Conservation (phyloP, 176 grass and related monocot species). For the Triticum turgidum region DNA sequence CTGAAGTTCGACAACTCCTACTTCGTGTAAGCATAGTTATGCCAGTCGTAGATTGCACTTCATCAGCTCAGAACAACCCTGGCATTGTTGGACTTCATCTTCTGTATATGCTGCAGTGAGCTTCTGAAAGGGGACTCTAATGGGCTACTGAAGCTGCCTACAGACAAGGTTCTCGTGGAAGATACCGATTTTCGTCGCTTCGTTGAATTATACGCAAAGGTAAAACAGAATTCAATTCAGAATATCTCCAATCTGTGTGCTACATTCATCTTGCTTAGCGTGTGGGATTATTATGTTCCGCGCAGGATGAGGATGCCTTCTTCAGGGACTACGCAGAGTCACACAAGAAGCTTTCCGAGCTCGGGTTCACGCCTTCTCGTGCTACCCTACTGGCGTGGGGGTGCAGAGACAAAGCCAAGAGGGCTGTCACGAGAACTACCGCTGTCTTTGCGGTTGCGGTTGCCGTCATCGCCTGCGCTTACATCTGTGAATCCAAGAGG, state of each 20-base stretch:
- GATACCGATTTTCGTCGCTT: slow-evolving; percentile 41
- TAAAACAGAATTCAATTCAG: not conserved
- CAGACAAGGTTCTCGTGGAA: slow-evolving; percentile 56
- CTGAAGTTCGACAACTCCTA: slow-evolving; percentile 70
- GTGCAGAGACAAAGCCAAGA: not conserved
- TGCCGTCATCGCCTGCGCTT: slow-evolving; percentile 35
- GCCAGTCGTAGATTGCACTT: not conserved
- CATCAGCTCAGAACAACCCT: not conserved
- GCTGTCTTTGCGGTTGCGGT: slow-evolving; percentile 19
- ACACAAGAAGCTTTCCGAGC: slow-evolving; percentile 66
- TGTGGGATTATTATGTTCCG: not conserved
- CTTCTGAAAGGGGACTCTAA: slow-evolving; percentile 46
- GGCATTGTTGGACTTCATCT: not conserved
- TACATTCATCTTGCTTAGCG: not conserved
- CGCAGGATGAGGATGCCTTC: slow-evolving; percentile 58
- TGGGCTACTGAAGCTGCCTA: slow-evolving; percentile 60
- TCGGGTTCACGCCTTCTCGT: slow-evolving; percentile 53
- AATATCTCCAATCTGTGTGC: not conserved
- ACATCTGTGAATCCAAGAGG: slow-evolving; percentile 34
- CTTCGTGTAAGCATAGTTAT: slow-evolving; percentile 28
- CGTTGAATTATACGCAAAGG: slow-evolving; percentile 55
- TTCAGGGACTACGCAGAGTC: slow-evolving; percentile 61
- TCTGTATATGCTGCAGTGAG: slow-evolving; percentile 36
- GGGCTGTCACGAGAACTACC: slow-evolving; percentile 6
- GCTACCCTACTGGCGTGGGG: not conserved